phyloP scores from a whole-genome alignment of 352 stramenopile genomes.

The Globisporangium mamillatum region DNA sequence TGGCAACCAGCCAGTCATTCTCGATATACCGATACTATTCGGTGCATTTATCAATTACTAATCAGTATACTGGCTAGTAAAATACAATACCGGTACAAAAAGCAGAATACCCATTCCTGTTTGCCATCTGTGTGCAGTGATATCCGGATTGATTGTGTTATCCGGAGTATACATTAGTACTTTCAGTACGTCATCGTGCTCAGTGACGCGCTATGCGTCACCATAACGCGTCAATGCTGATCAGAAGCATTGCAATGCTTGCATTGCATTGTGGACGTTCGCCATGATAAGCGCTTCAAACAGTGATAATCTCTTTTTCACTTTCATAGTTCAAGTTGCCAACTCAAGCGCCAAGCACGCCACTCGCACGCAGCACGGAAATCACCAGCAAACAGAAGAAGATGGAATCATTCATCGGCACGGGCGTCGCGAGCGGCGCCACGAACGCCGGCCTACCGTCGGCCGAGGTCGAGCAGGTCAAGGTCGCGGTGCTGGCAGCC shows the following conservation, averaged over 20 bases:
- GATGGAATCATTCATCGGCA: constrained; percentile 44
- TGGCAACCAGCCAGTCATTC: not conserved
- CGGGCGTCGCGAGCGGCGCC: constrained; percentile 30
- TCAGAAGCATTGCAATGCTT: not conserved
- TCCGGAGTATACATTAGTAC: too few relatives aligned
- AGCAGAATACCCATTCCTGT: too few relatives aligned
- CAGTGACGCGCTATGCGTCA: constrained; percentile 1
- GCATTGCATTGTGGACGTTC: not conserved
- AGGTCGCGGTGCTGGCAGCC: constrained; percentile 89
- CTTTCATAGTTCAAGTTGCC: constrained; percentile 17
- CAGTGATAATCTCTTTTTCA: constrained; percentile 8
- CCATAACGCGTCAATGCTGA: not conserved
- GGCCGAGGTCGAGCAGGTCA: constrained; percentile 72
- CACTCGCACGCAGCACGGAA: not conserved
- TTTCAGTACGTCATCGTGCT: too few relatives aligned
- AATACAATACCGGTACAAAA: too few relatives aligned
- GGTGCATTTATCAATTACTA: too few relatives aligned
- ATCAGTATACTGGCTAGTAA: too few relatives aligned
- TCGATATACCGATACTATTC: too few relatives aligned
- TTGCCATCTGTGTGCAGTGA: too few relatives aligned
- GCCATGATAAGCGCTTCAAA: not conserved
- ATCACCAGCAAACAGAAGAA: not conserved
- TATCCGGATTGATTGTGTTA: too few relatives aligned
- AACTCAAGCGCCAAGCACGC: constrained; percentile 10
- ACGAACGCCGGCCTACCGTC: constrained; percentile 72